Evolutionary conservation across 2,329 filamentous ascomycete genomes (phyloP), one percentile per base, ranked within the genome.

Genomic region (Ascomycota sp.): DNA sequence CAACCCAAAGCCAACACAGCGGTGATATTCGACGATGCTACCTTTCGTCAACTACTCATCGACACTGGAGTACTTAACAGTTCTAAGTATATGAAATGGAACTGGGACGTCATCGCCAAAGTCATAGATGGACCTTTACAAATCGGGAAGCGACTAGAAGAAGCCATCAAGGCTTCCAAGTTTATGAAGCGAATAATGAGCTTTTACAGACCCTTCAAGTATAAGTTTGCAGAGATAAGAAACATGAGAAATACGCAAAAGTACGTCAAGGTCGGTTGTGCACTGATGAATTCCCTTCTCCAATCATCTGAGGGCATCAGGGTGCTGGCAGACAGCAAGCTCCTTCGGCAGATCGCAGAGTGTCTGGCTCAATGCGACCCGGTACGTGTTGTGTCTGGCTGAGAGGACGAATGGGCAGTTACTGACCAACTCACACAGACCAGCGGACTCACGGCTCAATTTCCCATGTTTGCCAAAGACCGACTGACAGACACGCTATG

Each of bases 151-250:
- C 69, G 89, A 8, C 63, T 98, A 4, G 86, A 94, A 40, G 89
- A 98, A 51, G 86, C 86, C 0, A 79, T 92, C 46, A 86, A 83
- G 47, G 83, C 78, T 1, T 92, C 85, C 3, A 95, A 95, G 47
- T 98, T 95, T 44, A 76, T 95, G 42, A 94, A 95, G 55, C 68
- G 91, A 8, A 64, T 98, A 33, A 73, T 94, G 48, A 89, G 83
- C 35, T 98, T 98, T 47, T 92, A 93, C 47, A 69, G 89, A 8
- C 89, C 89, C 1, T 98, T 98, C 57, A 98, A 98, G 48, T 91
- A 83, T 47, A 76, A 83, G 38, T 98, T 95, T 43, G 81, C 85
- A 0, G 80, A 91, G 41, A 68, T 89, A 25, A 75, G 80, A 40
- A 95, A 82, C 47, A 92, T 83, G 1, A 79, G 89, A 36, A 81